Evolutionary conservation across 441 rosid species (phyloP), one percentile per base, ranked within the genome.

Genomic region (Metrosideros polymorpha): DNA sequence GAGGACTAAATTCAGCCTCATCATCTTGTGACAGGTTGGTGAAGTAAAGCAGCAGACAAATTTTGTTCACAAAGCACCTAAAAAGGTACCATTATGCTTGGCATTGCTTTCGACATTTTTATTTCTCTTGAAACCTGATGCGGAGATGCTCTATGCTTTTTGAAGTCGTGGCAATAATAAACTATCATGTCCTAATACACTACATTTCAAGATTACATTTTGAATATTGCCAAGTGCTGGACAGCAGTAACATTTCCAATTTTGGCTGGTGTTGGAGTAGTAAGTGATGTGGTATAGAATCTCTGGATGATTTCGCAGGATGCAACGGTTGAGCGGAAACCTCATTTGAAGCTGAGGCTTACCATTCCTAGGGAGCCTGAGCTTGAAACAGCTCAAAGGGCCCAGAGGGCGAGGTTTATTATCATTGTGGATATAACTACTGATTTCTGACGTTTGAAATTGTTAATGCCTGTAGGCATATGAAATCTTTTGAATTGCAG

Each of bases 341-440:
- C 85, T 61, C 88, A 87, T 76, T 83, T 89, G 84, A 94, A 86
- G 89, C 90, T 94, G 85, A 95, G 90, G 91, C 86, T 94, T 87
- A 98, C 99, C 56, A 90, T 98, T 91, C 99, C 99, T 39, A 94
- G 96, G 56, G 99, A 95, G 88, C 99, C 99, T 86, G 98, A 91
- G 84, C 94, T 98, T 86, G 98, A 93, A 90, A 98, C 99, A 87
- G 92, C 98, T 27, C 91, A 92, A 63, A 93, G 99, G 93, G 96
- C 98, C 47, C 97, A 93, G 53, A 94, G 97, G 89, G 92, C 85
- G 86, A 91, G 98, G 99, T 97, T 79, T 89, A 90, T 76, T 52
- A 39, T 71, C 49, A 39, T 47, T 71, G 49, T 83, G 55, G 55
- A 47, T 82, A 27, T 51, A 19, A 42, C 45, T 25, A 51, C 61